Base-by-base conservation (phyloP, 2,329 filamentous ascomycete genomes). In the Colletotrichum sp. region DNA sequence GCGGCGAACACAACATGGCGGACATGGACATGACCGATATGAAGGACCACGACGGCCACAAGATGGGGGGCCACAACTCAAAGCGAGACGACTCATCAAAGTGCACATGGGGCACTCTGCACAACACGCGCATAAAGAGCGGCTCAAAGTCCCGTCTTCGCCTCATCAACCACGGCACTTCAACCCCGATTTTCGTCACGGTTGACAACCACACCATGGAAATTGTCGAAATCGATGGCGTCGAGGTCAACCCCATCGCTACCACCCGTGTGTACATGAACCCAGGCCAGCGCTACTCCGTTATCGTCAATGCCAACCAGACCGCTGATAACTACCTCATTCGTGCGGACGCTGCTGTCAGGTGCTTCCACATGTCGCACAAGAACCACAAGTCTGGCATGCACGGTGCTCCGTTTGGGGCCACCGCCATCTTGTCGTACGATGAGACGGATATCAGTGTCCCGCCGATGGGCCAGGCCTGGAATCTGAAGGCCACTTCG, bases 141-240 rank as follows among this genome's bases (percentile, higher is more conserved):
- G 80, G 79, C 16, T 77, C 82, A 25, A 78, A 73, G 8, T 78
- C 82, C 16, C 84, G 84, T 9, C 78, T 87, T 1, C 81, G 85
- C 1, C 80, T 87, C 39, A 85, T 87, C 76, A 87, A 85, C 79
- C 80, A 85, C 52, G 84, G 83, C 32, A 83, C 84, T 5, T 84
- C 83, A 71, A 80, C 84, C 28, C 83, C 84, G 7, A 83, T 84
- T 77, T 85, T 82, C 79, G 81, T 86, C 78, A 84, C 81, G 74
- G 77, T 87, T 74, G 85, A 86, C 75, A 81, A 80, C 78, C 85
- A 86, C 79, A 80, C 79, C 5, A 75, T 87, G 4, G 78, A 80
- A 1, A 82, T 86, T 32, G 80, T 86, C 52, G 85, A 87, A 78
- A 81, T 86, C 3, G 85, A 86, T 79, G 85, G 85, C 18, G 78